Conservation (phyloP, 176 grass and related monocot genomes). For the Oryza meyeriana region DNA sequence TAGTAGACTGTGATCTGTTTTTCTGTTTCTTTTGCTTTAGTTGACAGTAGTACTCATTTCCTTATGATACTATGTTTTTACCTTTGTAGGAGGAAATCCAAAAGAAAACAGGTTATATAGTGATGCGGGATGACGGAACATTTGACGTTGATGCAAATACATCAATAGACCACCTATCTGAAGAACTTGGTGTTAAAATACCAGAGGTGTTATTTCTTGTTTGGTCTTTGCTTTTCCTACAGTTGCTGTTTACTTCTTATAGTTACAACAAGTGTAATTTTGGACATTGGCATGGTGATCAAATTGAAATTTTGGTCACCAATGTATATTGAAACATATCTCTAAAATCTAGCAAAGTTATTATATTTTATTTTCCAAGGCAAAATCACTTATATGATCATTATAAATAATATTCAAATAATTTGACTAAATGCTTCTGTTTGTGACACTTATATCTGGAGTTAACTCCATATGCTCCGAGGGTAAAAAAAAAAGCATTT, state of each 20-base stretch:
- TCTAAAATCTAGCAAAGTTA: not conserved
- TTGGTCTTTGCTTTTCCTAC: slow-evolving; percentile 8
- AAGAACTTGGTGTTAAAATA: slow-evolving; percentile 94
- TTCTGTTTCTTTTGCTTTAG: not conserved
- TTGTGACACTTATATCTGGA: not conserved
- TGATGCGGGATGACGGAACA: slow-evolving; percentile 84
- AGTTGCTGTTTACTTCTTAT: not conserved
- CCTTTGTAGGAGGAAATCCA: slow-evolving; percentile 89
- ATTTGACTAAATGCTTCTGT: not conserved
- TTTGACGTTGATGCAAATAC: slow-evolving; percentile 99
- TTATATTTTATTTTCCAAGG: not conserved
- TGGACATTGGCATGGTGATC: not conserved
- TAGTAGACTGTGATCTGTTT: not conserved
- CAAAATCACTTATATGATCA: slow-evolving; percentile 13
- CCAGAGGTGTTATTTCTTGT: slow-evolving; percentile 67
- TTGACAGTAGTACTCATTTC: not conserved
- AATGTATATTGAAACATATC: slow-evolving; percentile 1
- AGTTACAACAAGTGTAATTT: not conserved
- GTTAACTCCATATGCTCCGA: not conserved
- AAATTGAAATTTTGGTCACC: slow-evolving; percentile 13
- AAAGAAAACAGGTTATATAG: slow-evolving; percentile 94
- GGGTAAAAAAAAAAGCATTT: slow-evolving; percentile 2
- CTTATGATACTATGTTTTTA: not conserved
- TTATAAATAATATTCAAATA: not conserved
- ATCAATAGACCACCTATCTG: slow-evolving; percentile 88